Evolutionary conservation across 2,329 filamentous ascomycete genomes (phyloP), one percentile per base, ranked within the genome.

Genomic region (Aschersonia sp.): DNA sequence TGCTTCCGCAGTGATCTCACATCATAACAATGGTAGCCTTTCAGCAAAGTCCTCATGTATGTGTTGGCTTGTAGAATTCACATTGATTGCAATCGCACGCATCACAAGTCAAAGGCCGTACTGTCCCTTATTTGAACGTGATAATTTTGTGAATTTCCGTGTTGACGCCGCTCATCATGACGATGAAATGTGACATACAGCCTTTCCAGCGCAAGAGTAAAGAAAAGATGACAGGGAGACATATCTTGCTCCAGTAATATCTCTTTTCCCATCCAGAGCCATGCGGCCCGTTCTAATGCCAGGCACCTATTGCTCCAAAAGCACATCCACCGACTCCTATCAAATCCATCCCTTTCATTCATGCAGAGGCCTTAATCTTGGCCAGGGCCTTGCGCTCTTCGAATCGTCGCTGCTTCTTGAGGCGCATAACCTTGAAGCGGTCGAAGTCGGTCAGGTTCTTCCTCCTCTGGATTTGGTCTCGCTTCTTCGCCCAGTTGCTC

Each of bases 321-420:
- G 39, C 47, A 40, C 56, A 48, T 49, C 50, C 48, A 10, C 30
- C 50, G 51, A 55, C 53, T 57, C 58, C 58, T 49, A 50, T 55
- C 55, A 48, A 52, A 55, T 64, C 68, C 67, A 53, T 56, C 57
- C 46, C 54, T 55, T 63, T 67, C 30, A 30, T 35, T 73, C 85
- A 87, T 69, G 85, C 83, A 62, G 83, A 74, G 63, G 85, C 83
- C 77, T 85, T 85, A 73, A 94, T 76, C 81, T 95, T 94, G 68
- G 88, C 87, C 68, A 94, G 78, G 64, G 87, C 83, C 85, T 96
- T 97, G 75, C 85, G 85, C 73, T 95, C 84, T 79, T 96, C 89
- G 76, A 94, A 97, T 69, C 89, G 86, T 70, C 89, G 87, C 84
- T 96, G 89, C 83, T 98, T 98, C 85, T 90, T 94, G 75, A 97